Conservation (phyloP, 495 filamentous ascomycete genomes). For the Aspergillus haitiensis region DNA sequence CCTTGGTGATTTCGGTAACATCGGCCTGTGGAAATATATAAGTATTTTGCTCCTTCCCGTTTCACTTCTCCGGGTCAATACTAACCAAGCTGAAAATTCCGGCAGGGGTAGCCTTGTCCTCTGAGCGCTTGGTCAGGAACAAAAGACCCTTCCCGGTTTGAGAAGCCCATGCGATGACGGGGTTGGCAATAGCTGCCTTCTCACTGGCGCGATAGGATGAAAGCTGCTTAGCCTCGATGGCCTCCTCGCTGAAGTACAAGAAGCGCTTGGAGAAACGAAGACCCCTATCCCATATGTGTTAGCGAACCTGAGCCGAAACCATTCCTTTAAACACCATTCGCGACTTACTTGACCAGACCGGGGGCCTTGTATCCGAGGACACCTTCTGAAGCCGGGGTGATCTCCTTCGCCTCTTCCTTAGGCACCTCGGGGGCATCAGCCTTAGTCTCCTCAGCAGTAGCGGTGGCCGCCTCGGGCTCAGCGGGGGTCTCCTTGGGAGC, state of each 20-base stretch:
- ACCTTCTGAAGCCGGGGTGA: slow-evolving; percentile 63
- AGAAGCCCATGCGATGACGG: slow-evolving; percentile 80
- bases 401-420: slow-evolving; percentile 50
- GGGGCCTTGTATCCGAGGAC: slow-evolving; percentile 82
- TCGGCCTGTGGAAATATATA: slow-evolving; percentile 60
- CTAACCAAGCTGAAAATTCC: slow-evolving; percentile 85
- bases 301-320: neutral
- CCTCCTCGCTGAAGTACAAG: slow-evolving; percentile 91
- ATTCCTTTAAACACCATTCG: neutral
- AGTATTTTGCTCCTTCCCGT: slow-evolving; percentile 16
- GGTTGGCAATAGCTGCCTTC: slow-evolving; percentile 75
- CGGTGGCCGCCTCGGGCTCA: slow-evolving; percentile 39
- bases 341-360: slow-evolving; percentile 84
- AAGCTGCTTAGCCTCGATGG: slow-evolving; percentile 74
- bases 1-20: slow-evolving; percentile 72
- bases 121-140: slow-evolving; percentile 84
- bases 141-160: slow-evolving; percentile 95
- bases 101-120: slow-evolving; percentile 74
- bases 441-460: slow-evolving; percentile 47
- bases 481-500: slow-evolving; percentile 37
- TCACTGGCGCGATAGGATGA: slow-evolving; percentile 76
- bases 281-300: slow-evolving; percentile 41
- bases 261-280: slow-evolving; percentile 72
- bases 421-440: slow-evolving; percentile 46
- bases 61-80: slow-evolving; percentile 6